These are phyloP conservation scores for Rhytidiadelphus loreus DNA, from an alignment of 225 moss, liverwort and hornwort species.

Conservation along the genomic window DNA sequence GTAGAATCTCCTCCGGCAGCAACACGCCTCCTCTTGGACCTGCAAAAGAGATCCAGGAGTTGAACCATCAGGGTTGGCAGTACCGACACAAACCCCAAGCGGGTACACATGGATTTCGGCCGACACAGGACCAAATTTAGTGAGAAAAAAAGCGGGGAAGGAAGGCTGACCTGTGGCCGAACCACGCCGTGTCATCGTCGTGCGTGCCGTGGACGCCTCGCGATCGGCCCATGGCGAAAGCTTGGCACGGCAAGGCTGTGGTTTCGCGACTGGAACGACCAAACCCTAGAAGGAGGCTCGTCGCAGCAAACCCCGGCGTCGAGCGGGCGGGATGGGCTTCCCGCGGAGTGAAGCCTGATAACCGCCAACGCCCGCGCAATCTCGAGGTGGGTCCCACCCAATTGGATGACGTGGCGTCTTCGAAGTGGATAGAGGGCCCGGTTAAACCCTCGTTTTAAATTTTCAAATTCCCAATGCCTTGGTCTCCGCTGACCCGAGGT, in stretches of 20 bases:
- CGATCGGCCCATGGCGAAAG: constrained; percentile 73
- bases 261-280: neutral
- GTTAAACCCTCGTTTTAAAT: neutral
- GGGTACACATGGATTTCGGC: neutral
- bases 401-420: neutral
- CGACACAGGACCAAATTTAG: neutral
- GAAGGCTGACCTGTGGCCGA: constrained; percentile 61
- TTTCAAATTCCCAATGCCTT: neutral
- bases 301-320: constrained; percentile 1
- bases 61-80: neutral
- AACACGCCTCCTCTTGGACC: constrained; percentile 89
- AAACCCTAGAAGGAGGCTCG: constrained; percentile 12
- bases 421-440: neutral
- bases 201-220: constrained; percentile 71
- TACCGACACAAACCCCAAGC: constrained; percentile 10
- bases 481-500: neutral
- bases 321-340: neutral
- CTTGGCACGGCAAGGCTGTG: neutral
- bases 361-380: neutral
- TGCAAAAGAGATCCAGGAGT: constrained; percentile 12
- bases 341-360: neutral
- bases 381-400: neutral
- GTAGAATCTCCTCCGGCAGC: constrained; percentile 57
- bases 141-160: neutral
- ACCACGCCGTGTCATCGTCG: constrained; percentile 89